Evolutionary conservation across 345 rosid species (phyloP).

Genomic region (Salix suchowensis): DNA sequence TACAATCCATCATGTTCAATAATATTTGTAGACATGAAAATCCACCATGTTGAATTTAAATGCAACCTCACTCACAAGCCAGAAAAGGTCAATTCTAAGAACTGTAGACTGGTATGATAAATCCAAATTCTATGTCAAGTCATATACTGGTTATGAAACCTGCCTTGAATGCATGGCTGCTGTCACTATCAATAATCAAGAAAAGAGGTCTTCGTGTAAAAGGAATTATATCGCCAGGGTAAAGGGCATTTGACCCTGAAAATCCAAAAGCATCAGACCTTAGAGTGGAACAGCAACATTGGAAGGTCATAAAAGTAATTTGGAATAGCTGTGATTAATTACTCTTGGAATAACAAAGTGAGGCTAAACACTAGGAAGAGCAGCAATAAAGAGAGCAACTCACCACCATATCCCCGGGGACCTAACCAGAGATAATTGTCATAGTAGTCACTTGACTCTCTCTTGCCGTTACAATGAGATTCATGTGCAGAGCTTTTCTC

Average conservation of each 20-base stretch:
- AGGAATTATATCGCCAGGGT: conserved; percentile 93
- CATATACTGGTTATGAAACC: conserved; percentile 77
- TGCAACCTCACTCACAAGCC: not conserved
- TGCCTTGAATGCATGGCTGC: conserved; percentile 99
- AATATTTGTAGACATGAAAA: not conserved
- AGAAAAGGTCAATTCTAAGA: not conserved
- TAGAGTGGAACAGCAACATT: not conserved
- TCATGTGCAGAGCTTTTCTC: conserved; percentile 43
- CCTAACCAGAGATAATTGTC: conserved; percentile 66
- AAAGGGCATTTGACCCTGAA: conserved; percentile 70
- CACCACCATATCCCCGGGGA: conserved; percentile 71
- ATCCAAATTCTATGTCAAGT: conserved; percentile 10
- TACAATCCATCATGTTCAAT: not conserved
- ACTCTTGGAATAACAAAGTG: not conserved
- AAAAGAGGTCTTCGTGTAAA: conserved; percentile 89
- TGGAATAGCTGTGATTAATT: not conserved
- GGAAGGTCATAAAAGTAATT: not conserved
- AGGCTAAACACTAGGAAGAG: not conserved
- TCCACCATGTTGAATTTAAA: not conserved
- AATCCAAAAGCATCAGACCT: conserved; percentile 8
- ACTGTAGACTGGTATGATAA: not conserved
- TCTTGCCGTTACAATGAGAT: conserved; percentile 50
- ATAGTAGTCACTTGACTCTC: conserved; percentile 35
- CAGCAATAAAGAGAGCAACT: conserved; percentile 21
- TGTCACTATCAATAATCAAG: conserved; percentile 91